Percentiles rank a stretch among this genome's conserved stretches.
phyloP scores from a whole-genome alignment of 768 basidiomycete genomes.

The Arthromyces matolae region DNA sequence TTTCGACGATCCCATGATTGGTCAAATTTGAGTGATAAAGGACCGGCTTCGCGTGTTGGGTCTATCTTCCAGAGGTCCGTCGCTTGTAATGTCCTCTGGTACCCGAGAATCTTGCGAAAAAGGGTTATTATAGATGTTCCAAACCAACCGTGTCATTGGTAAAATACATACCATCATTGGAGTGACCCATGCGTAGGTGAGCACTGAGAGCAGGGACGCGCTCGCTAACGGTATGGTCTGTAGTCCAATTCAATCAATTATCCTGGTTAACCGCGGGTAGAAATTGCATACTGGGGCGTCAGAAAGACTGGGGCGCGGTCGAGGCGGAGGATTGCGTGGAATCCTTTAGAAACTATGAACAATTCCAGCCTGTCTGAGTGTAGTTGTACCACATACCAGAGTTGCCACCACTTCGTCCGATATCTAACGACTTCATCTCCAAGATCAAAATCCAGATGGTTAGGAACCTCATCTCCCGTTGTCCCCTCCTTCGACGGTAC shows the following conservation, averaged over 20 bases:
- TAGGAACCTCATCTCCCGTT: constrained; percentile 11
- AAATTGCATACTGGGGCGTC: constrained; percentile 42
- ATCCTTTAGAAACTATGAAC: constrained; percentile 35
- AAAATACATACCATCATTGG: constrained; percentile 55
- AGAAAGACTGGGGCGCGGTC: constrained; percentile 50
- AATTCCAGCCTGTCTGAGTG: background rate
- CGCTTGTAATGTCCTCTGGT: constrained; percentile 69
- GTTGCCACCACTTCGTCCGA: constrained; percentile 50
- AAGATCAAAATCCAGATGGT: constrained; percentile 33
- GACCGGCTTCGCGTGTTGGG: constrained; percentile 41
- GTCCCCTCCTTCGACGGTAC: background rate
- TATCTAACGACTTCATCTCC: constrained; percentile 37
- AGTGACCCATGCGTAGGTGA: constrained; percentile 67
- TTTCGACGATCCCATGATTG: constrained; percentile 50
- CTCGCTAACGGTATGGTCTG: constrained; percentile 54
- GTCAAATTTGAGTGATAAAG: constrained; percentile 52
- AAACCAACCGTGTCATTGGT: no score
- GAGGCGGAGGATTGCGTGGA: constrained; percentile 55
- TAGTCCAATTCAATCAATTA: background rate
- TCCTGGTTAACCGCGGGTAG: background rate
- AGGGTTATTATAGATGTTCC: no score
- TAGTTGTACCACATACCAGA: constrained; percentile 37
- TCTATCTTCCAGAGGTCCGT: constrained; percentile 74
- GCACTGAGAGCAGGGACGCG: constrained; percentile 53
- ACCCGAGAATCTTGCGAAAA: constrained; percentile 52